Evolutionary conservation across 179 eudicot genomes (phyloP), one percentile per base, ranked within the genome.

Genomic region (Vitellaria paradoxa): DNA sequence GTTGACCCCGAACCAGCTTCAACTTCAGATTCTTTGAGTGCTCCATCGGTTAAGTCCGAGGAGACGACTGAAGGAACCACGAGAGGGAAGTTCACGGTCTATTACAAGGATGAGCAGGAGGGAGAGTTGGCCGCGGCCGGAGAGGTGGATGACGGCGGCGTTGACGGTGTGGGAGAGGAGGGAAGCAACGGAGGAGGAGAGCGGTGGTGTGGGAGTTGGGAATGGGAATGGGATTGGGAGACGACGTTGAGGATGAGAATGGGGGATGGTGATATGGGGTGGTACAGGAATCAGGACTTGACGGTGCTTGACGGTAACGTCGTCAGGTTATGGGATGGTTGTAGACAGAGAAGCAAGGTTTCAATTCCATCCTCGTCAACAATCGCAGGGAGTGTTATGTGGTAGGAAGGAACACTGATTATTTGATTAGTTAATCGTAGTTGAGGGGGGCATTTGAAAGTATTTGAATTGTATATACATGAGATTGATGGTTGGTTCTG

Each of bases 251-350:
- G 77, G 86, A 74, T 79, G 86, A 86, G 90, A 62, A 82, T 64
- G 69, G 86, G 79, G 55, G 52, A 20, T 30, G 2, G 37, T 17
- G 93, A 86, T 6, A 73, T 89, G 78, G 89, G 89, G 40, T 91
- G 92, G 93, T 89, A 93, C 76, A 70, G 79, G 30, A 85, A 75
- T 70, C 97, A 90, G 83, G 92, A 93, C 65, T 40, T 80, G 75
- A 84, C 73, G 68, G 90, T 84, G 64, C 65, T 93, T 0, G 76
- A 88, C 72, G 97, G 97, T 7, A 93, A 84, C 74, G 93, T 92
- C 65, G 98, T 93, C 1, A 85, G 84, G 73, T 78, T 92, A 73
- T 93, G 98, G 98, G 89, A 85, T 9, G 84, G 77, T 13, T 30
- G 18, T 30, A 3, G 45, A 3, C 6, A 55, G 14, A 40, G 52